Evolutionary conservation across 2,329 filamentous ascomycete species (phyloP).

Genomic region (Chrysosporium queenslandicum): DNA sequence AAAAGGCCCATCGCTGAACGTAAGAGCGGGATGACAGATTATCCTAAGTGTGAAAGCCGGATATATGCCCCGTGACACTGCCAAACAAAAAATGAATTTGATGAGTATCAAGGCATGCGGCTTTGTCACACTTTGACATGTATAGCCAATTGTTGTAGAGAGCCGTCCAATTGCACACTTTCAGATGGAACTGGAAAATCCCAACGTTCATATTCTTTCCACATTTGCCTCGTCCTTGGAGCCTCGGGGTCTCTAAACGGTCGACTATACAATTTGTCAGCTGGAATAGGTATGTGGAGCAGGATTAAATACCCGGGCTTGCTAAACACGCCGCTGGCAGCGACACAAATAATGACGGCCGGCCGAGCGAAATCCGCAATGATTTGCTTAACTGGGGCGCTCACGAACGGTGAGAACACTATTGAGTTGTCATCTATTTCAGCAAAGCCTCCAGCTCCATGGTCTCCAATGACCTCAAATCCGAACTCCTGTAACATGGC

Average conservation of each 20-base stretch:
- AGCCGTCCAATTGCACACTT: background rate
- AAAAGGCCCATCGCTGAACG: too few species aligned
- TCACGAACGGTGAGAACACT: background rate
- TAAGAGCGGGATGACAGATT: too few species aligned
- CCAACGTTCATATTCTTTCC: constrained; percentile 7
- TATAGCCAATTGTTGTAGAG: background rate
- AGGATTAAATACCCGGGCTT: background rate
- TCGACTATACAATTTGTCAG: background rate
- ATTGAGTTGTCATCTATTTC: constrained; percentile 4
- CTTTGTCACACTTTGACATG: background rate
- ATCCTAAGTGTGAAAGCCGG: too few species aligned
- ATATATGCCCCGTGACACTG: too few species aligned
- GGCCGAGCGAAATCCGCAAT: constrained; percentile 34
- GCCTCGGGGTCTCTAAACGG: constrained; percentile 1
- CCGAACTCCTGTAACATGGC: constrained; percentile 18
- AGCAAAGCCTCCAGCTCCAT: constrained; percentile 18
- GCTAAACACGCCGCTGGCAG: background rate
- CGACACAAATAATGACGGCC: constrained; percentile 22
- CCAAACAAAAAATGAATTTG: too few species aligned
- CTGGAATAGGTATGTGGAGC: background rate
- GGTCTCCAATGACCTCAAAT: constrained; percentile 21
- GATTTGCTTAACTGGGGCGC: constrained; percentile 29
- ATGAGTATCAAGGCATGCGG: background rate
- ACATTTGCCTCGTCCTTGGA: constrained; percentile 9
- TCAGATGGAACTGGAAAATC: background rate